Conservation (phyloP, 148 eudicot genomes). For the Cornus florida region DNA sequence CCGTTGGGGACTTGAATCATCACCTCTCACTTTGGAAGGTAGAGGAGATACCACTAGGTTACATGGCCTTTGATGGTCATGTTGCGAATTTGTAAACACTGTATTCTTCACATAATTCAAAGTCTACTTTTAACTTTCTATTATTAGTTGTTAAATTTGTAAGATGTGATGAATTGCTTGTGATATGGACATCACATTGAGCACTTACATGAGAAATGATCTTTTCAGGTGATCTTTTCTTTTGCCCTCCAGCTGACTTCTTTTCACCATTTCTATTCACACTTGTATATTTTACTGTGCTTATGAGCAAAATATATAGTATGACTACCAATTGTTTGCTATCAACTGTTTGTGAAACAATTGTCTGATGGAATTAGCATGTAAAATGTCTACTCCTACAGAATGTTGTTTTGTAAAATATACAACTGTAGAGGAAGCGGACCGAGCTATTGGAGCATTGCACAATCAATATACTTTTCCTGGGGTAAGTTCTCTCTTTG, state of each 20-base stretch:
- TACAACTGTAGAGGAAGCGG: conserved; percentile 67
- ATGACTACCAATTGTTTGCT: background rate
- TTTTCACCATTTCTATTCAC: background rate
- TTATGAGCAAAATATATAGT: background rate
- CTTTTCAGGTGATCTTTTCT: background rate
- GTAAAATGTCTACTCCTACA: conserved; percentile 27
- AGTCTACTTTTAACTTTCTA: too few species aligned
- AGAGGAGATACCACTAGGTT: too few species aligned
- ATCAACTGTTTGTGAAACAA: background rate
- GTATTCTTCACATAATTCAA: too few species aligned
- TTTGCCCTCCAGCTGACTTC: background rate
- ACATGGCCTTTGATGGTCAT: too few species aligned
- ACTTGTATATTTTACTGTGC: background rate
- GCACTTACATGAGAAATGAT: background rate
- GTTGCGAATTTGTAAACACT: too few species aligned
- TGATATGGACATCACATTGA: background rate
- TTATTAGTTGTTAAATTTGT: too few species aligned
- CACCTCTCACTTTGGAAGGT: too few species aligned
- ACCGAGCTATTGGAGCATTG: conserved; percentile 66
- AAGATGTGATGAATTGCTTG: background rate
- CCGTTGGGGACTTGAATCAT: too few species aligned
- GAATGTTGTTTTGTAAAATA: conserved; percentile 87
- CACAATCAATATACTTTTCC: conserved; percentile 55
- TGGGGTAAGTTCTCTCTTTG: conserved; percentile 53
- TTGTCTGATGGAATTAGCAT: conserved; percentile 4